Evolutionary conservation across 2,329 filamentous ascomycete species (phyloP).

Genomic region (Aspergillus aculeatinus): DNA sequence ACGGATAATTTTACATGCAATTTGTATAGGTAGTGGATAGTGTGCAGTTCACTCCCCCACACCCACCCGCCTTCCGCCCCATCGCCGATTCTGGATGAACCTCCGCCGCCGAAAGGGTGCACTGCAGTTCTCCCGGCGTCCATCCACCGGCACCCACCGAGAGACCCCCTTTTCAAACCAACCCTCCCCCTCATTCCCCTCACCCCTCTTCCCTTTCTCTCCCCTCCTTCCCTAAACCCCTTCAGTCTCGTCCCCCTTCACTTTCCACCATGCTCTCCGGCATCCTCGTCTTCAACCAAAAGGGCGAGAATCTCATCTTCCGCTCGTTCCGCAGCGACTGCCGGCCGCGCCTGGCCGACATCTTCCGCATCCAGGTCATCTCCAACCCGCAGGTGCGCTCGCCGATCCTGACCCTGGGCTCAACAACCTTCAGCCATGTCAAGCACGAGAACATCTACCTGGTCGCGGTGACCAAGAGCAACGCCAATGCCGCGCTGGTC

Average conservation of each 20-base stretch:
- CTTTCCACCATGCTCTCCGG: constrained; percentile 79
- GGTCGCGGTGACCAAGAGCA: constrained; percentile 96
- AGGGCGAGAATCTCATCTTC: constrained; percentile 99
- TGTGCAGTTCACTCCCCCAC: not conserved
- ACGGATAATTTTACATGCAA: no score
- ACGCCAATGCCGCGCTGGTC: constrained; percentile 95
- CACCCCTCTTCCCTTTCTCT: not conserved
- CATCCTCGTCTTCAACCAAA: constrained; percentile 98
- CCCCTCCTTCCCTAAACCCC: no score
- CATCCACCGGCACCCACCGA: not conserved
- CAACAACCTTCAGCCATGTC: constrained; percentile 98
- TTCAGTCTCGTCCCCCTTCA: no score
- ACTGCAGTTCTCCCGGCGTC: constrained; percentile 10
- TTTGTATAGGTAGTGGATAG: no score
- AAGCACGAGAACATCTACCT: constrained; percentile 99
- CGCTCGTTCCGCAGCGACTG: constrained; percentile 98
- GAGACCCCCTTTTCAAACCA: constrained; percentile 5
- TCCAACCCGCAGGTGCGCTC: constrained; percentile 97
- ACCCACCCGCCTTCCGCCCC: not conserved
- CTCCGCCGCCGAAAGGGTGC: not conserved
- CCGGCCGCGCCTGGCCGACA: constrained; percentile 92
- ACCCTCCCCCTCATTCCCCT: constrained; percentile 1
- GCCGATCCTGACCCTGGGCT: constrained; percentile 93
- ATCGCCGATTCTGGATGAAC: not conserved
- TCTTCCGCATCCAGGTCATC: constrained; percentile 99